phyloP scores from a whole-genome alignment of 106 monocot genomes.

The Hemerocallis citrina region DNA sequence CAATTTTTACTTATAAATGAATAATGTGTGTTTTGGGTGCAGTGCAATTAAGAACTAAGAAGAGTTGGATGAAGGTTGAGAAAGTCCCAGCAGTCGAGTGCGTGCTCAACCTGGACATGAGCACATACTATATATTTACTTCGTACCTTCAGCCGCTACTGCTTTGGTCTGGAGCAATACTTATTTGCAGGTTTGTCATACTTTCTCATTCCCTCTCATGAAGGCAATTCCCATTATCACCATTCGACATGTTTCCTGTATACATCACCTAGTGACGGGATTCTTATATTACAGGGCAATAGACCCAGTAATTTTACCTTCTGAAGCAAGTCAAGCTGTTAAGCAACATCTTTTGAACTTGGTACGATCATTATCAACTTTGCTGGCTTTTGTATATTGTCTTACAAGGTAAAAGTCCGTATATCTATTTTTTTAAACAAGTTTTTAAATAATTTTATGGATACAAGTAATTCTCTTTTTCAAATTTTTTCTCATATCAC shows the following conservation, averaged over 20 bases:
- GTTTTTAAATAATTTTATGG: too few relatives aligned
- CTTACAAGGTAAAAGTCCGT: conserved; percentile 54
- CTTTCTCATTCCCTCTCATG: conserved; percentile 5
- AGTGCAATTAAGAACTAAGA: too few relatives aligned
- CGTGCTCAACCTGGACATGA: too few relatives aligned
- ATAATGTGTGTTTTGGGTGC: too few relatives aligned
- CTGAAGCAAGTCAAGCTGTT: conserved; percentile 85
- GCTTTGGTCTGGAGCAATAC: conserved; percentile 61
- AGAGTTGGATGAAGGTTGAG: too few relatives aligned
- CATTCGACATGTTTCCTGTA: background rate
- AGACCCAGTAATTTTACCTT: conserved; percentile 55
- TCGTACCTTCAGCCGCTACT: conserved; percentile 78
- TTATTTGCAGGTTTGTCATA: conserved; percentile 81
- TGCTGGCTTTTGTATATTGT: conserved; percentile 78
- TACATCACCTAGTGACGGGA: too few relatives aligned
- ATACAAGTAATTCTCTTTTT: too few relatives aligned
- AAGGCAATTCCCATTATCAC: background rate
- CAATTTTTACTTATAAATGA: too few relatives aligned
- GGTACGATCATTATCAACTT: conserved; percentile 77
- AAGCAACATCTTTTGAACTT: conserved; percentile 79
- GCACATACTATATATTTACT: conserved; percentile 43
- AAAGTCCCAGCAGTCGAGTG: too few relatives aligned
- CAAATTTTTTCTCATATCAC: too few relatives aligned
- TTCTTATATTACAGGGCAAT: conserved; percentile 41
- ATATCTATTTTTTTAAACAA: too few relatives aligned